Conservation (phyloP, 75 land plant genomes). For the Sequoiadendron giganteum region DNA sequence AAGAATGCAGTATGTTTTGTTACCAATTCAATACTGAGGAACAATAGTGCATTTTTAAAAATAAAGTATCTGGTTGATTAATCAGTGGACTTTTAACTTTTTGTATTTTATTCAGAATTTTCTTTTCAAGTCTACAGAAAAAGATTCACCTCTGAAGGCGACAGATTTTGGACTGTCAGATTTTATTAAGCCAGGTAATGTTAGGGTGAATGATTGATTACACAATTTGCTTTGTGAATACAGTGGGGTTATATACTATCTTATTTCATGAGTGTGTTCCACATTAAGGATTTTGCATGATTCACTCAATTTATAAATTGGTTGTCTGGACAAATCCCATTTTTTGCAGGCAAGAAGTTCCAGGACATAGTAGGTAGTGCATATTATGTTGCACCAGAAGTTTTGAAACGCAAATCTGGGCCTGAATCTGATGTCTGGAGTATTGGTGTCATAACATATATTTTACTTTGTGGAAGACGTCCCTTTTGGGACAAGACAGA, state of each 20-base stretch:
- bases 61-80: not conserved
- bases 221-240: not conserved
- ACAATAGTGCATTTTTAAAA: not conserved
- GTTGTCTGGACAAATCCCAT: constrained; percentile 1
- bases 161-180: constrained; percentile 99
- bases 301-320: not conserved
- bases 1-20: constrained; percentile 1
- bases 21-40: not conserved
- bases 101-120: constrained; percentile 69
- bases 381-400: constrained; percentile 99
- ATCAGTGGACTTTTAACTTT: not conserved
- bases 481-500: constrained; percentile 99
- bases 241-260: not conserved
- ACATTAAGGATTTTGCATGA: not conserved
- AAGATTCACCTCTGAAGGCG: constrained; percentile 87
- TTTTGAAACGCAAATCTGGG: constrained; percentile 85
- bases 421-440: constrained; percentile 99
- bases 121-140: constrained; percentile 81
- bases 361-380: constrained; percentile 98
- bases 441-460: constrained; percentile 95
- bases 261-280: constrained; percentile 2
- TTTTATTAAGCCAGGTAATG: constrained; percentile 82
- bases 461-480: constrained; percentile 91
- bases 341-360: constrained; percentile 66
- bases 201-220: not conserved